Conservation (phyloP, 805 yeast species). For the Kodamaea laetipori region DNA sequence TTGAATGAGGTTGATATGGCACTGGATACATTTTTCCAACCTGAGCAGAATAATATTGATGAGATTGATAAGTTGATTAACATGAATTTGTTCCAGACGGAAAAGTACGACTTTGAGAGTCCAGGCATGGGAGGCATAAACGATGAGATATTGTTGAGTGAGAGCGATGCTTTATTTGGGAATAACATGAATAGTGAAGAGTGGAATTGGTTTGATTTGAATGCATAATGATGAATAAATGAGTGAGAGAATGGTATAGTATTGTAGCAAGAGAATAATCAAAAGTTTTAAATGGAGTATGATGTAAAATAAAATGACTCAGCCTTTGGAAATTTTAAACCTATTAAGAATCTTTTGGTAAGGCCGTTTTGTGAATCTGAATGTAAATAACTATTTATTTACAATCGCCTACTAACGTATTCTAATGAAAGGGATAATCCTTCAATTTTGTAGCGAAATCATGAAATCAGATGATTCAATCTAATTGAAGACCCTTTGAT, state of each 20-base stretch:
- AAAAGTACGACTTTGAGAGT: constrained; percentile 17
- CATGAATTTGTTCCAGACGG: constrained; percentile 41
- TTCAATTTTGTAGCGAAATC: no score
- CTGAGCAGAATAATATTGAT: constrained; percentile 25
- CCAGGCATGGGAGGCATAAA: constrained; percentile 27
- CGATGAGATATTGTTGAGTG: constrained; percentile 36
- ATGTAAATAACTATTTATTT: no score
- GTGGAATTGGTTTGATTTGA: constrained; percentile 14
- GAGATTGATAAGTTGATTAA: constrained; percentile 44
- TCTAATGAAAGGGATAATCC: no score
- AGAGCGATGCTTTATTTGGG: constrained; percentile 15
- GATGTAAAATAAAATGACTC: no score
- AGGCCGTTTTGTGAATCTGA: no score
- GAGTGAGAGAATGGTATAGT: background rate
- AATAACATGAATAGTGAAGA: constrained; percentile 6
- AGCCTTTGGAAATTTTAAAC: no score
- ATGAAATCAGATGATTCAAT: no score
- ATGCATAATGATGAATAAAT: constrained; percentile 6
- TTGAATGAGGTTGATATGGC: constrained; percentile 17
- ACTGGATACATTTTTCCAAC: constrained; percentile 20
- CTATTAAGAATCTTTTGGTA: no score
- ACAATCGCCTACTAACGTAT: no score
- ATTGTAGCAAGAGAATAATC: no score
- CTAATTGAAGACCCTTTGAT: no score
- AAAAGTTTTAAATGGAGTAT: no score